These are phyloP conservation scores for Aphanocladium album DNA, from an alignment of 2,329 filamentous ascomycete species.

Conservation along the genomic window DNA sequence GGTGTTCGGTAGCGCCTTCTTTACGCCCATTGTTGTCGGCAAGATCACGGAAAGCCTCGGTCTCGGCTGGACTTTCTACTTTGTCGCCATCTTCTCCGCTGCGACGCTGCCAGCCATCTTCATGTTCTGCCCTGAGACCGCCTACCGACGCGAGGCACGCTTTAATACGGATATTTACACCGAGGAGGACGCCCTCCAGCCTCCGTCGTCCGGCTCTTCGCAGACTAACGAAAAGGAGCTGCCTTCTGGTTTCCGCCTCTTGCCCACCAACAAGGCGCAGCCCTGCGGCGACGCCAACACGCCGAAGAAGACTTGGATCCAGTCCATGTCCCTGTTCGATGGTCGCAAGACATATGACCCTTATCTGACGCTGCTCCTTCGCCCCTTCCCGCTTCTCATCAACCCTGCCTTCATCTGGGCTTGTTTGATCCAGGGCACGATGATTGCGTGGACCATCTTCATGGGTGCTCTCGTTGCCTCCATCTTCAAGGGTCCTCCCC, in stretches of 20 bases:
- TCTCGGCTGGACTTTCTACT: constrained; percentile 87
- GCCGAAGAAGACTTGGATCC: constrained; percentile 52
- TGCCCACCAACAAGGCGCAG: constrained; percentile 29
- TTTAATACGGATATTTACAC: constrained; percentile 65
- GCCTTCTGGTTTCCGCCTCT: constrained; percentile 24
- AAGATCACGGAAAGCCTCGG: constrained; percentile 72
- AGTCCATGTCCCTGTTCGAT: constrained; percentile 67
- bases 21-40: constrained; percentile 84
- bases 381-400: constrained; percentile 76
- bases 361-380: constrained; percentile 60
- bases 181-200: constrained; percentile 24
- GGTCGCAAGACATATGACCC: constrained; percentile 75
- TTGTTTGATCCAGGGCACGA: constrained; percentile 73
- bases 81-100: constrained; percentile 79
- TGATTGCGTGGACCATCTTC: constrained; percentile 95
- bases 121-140: constrained; percentile 80
- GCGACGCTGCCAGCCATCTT: constrained; percentile 65
- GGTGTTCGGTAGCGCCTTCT: constrained; percentile 53
- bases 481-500: constrained; percentile 73
- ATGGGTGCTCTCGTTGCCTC: constrained; percentile 79
- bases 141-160: constrained; percentile 60
- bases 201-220: constrained; percentile 1
- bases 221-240: constrained; percentile 9
- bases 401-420: constrained; percentile 84
- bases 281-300: constrained; percentile 30